A percentile compares a stretch with the other conserved stretches of the same genome.
These are phyloP conservation scores for Fragaria nilgerrensis DNA, from an alignment of 306 rosid genomes.

Conservation along the genomic window DNA sequence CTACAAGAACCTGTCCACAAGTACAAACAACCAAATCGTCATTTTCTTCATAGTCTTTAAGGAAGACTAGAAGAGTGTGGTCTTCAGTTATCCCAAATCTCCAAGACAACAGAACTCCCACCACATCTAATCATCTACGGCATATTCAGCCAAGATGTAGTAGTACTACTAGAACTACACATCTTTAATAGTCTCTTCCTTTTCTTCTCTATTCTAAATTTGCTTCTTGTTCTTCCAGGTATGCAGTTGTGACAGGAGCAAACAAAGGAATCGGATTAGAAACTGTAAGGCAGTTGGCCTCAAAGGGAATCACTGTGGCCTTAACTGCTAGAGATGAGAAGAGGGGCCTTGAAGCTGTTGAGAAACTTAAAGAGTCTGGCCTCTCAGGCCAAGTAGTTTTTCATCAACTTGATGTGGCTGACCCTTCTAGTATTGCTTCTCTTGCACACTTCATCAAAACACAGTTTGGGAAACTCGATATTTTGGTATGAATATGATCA, in stretches of 20 bases:
- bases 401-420: constrained; percentile 38
- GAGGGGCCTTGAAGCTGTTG: constrained; percentile 33
- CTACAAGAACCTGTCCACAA: too few species aligned
- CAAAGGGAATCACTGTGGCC: constrained; percentile 24
- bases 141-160: constrained; percentile 28
- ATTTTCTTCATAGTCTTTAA: too few species aligned
- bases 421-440: constrained; percentile 28
- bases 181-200: too few species aligned
- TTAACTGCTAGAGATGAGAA: constrained; percentile 35
- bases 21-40: too few species aligned
- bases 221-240: not conserved
- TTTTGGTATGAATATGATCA: constrained; percentile 34
- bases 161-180: not conserved
- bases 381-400: constrained; percentile 20
- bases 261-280: too few species aligned
- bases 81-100: too few species aligned
- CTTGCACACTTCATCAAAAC: constrained; percentile 27
- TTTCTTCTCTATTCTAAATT: not conserved
- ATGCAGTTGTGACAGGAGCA: too few species aligned
- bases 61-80: too few species aligned
- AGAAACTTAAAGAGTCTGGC: constrained; percentile 14
- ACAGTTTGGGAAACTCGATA: constrained; percentile 33
- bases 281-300: constrained; percentile 39
- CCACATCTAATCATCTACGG: constrained; percentile 15
- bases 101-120: not conserved